phyloP scores from a whole-genome alignment of 129 eudicot species.

The Escallonia herrerae region DNA sequence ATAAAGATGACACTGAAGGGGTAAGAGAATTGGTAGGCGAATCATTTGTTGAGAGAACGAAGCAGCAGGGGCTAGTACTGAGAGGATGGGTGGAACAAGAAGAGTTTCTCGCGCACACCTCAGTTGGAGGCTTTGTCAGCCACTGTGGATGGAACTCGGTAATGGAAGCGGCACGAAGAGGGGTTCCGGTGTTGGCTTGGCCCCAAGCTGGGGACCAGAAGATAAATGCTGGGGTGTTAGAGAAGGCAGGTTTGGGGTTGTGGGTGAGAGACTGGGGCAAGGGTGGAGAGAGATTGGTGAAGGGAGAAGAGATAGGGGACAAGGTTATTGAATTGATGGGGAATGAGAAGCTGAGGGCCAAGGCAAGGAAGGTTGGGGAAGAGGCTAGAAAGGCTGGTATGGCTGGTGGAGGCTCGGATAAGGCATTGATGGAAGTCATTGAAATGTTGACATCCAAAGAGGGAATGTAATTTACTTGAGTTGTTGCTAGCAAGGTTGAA shows the following conservation, averaged over 20 bases:
- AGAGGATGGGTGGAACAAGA: slow-evolving; percentile 56
- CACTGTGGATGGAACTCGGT: slow-evolving; percentile 59
- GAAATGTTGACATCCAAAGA: slow-evolving; percentile 1
- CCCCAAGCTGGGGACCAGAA: slow-evolving; percentile 43
- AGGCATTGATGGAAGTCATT: slow-evolving; percentile 19
- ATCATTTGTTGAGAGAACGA: slow-evolving; percentile 20
- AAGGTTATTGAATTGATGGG: slow-evolving; percentile 18
- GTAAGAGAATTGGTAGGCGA: slow-evolving; percentile 20
- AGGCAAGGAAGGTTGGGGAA: slow-evolving; percentile 26
- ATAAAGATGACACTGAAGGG: slow-evolving; percentile 30
- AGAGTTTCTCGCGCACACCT: slow-evolving; percentile 23
- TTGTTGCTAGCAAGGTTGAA: too few species aligned
- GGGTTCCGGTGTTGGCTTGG: slow-evolving; percentile 36
- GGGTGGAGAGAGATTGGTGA: slow-evolving; percentile 16
- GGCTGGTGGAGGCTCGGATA: slow-evolving; percentile 26
- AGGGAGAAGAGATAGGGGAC: slow-evolving; percentile 17
- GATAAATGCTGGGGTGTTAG: slow-evolving; percentile 34
- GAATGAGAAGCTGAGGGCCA: slow-evolving; percentile 9
- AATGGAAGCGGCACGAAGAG: slow-evolving; percentile 26
- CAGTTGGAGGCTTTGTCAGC: slow-evolving; percentile 41
- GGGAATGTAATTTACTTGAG: too few species aligned
- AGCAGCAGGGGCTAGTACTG: slow-evolving; percentile 29
- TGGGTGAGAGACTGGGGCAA: background rate
- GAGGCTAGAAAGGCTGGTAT: slow-evolving; percentile 27
- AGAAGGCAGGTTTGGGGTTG: slow-evolving; percentile 38